Evolutionary conservation across 2,329 filamentous ascomycete genomes (phyloP), one percentile per base, ranked within the genome.

Genomic region (Eutypa lata): DNA sequence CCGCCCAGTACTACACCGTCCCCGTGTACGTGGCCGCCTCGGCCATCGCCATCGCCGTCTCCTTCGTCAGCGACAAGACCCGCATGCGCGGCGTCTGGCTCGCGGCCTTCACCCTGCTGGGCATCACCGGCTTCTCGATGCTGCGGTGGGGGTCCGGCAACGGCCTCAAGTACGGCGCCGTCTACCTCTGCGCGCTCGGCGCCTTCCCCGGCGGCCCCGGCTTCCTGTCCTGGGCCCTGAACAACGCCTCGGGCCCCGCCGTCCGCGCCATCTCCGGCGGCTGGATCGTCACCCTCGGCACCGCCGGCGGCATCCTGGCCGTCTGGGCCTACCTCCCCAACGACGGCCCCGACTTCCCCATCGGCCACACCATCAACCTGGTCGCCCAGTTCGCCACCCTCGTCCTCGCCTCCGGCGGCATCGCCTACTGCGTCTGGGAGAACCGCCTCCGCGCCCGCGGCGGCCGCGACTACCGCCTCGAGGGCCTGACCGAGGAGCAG

Each of bases 181-280:
- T 84, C 14, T 83, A 79, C 64, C 73, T 84, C 44, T 78, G 80
- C 48, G 77, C 79, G 10, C 67, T 79, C 1, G 81, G 81, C 22
- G 80, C 78, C 0, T 84, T 83, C 65, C 80, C 81, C 1, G 80
- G 80, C 33, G 81, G 81, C 0, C 81, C 81, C 0, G 79, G 78
- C 0, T 83, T 83, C 68, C 62, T 85, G 43, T 76, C 76, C 6
- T 84, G 81, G 82, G 80, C 75, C 0, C 72, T 83, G 52, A 84
- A 84, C 63, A 84, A 85, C 57, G 74, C 81, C 0, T 76, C 77
- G 0, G 81, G 81, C 0, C 80, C 81, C 0, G 75, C 80, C 10
- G 71, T 84, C 1, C 75, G 81, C 22, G 81, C 82, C 4, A 78
- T 84, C 0, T 75, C 79, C 0, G 74, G 78, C 21, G 81, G 73